These are phyloP conservation scores for Lactarius hatsudake DNA, from an alignment of 768 basidiomycete species.

Conservation along the genomic window DNA sequence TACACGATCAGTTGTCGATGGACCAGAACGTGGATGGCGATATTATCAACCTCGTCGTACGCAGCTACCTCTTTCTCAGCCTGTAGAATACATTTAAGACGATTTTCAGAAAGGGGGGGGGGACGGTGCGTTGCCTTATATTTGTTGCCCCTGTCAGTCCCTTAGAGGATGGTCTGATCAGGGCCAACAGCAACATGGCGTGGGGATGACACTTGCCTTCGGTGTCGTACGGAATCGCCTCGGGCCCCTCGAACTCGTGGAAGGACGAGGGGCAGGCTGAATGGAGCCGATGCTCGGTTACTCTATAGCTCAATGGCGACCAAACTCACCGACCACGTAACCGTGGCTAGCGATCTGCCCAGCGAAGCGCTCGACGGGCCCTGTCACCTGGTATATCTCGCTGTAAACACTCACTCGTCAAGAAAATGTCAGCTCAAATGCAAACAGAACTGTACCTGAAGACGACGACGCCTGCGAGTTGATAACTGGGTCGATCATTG, in stretches of 20 bases:
- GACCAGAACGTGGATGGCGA: neutral
- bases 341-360: conserved; percentile 87
- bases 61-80: conserved; percentile 83
- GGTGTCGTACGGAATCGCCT: conserved; percentile 82
- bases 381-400: conserved; percentile 96
- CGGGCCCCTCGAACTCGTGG: conserved; percentile 91
- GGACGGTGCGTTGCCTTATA: conserved; percentile 60
- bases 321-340: conserved; percentile 67
- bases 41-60: conserved; percentile 70
- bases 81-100: conserved; percentile 40
- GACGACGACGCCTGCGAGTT: conserved; percentile 65
- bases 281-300: neutral
- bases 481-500: neutral
- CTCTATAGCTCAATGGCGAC: neutral
- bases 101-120: neutral
- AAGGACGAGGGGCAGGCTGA: conserved; percentile 81
- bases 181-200: neutral
- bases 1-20: neutral
- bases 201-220: conserved; percentile 52
- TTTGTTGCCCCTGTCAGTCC: conserved; percentile 87
- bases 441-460: conserved; percentile 53
- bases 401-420: conserved; percentile 38
- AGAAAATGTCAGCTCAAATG: neutral
- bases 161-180: conserved; percentile 34
- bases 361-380: conserved; percentile 91